Evolutionary conservation across 495 filamentous ascomycete genomes (phyloP), one percentile per base, ranked within the genome.

Genomic region (Xylaria longipes): DNA sequence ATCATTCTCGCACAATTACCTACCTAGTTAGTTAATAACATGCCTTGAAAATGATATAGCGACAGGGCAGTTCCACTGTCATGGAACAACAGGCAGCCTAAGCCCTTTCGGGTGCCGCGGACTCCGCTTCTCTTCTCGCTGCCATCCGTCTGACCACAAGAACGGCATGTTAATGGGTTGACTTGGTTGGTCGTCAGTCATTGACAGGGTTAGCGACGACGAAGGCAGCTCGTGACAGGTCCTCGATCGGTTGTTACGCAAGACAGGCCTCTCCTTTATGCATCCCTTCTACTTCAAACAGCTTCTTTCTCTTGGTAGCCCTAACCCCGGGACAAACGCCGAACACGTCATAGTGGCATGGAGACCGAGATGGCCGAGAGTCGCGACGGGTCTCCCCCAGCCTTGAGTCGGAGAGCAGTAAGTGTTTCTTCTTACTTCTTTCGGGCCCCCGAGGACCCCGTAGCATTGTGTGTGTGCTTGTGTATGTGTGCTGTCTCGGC

Each of bases 401-500:
- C 61, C 20, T 41, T 66, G n/a, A 66, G 48, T 35, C 69, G 69
- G 31, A 65, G 62, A 50, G 69, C 69, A 50, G 69, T 71, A 71
- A 66, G 69, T 71, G 12, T 62, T n/a, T n/a, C n/a, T n/a, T n/a
- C 29, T 52, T 37, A 25, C 35, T 43, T 25, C 17, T 17, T 43
- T 8, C 58, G 39, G 57, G 58, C n/a, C 29, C 17, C 67, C 52
- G 54, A 61, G 56, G 52, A 33, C 20, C 45, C 22, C 63, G 25
- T n/a, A 7, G 9, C 31, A 2, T 54, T 39, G 29, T 41, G 57
- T 11, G 20, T 37, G 20, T 39, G 58, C n/a, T 12, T 41, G 7
- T 61, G n/a, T 22, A 39, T 37, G 33, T 60, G 15, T 39, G 57
- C 31, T 31, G 56, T n/a, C 35, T 25, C 8, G 5, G 35, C 12